Base-by-base conservation (phyloP, 345 rosid species). In the Eucalyptus regnans region DNA sequence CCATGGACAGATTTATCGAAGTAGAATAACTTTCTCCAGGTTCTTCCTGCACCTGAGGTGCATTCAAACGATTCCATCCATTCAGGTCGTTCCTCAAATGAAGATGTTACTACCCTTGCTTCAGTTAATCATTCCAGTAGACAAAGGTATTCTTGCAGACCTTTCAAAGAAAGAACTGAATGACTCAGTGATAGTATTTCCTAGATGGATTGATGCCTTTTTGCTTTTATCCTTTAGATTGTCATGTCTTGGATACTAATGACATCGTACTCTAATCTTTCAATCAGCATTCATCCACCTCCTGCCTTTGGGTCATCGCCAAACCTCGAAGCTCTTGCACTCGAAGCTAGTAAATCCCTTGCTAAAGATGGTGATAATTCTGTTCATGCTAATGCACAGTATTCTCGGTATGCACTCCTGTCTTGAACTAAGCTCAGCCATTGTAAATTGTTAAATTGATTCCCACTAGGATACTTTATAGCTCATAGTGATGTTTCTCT, bases 291-390 rank as follows among this genome's bases (percentile, higher is more conserved):
- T 88, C 99, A 95, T 92, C 99, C 99, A n/a, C 98, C 99, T 6
- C 99, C 99, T 88, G 97, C 99, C 46, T 97, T 97, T 91, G 98
- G 99, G 86, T 97, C 99, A 81, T 97, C 99, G 6, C 99, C 97
- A 76, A 96, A 96, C 93, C 99, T 96, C 66, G 98, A 96, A 94
- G 97, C 97, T 50, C 97, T 96, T 90, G 98, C 96, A 10, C 96
- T 96, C 86, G 96, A 93, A 88, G 95, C 94, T 60, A 93, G 87
- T 92, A 89, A 88, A 60, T 86, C 90, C 87, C 91, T 92, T 37
- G 93, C 91, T 86, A 90, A 94, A 85, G 97, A 97, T 50, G 97
- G 91, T 7, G 98, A 95, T 90, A 90, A 90, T 92, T 98, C 98
- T 86, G 97, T 94, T 87, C 98, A 93, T 92, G 97, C 96, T 90